These are phyloP conservation scores for Aphanocladium album DNA, from an alignment of 2,329 filamentous ascomycete species.

Conservation along the genomic window DNA sequence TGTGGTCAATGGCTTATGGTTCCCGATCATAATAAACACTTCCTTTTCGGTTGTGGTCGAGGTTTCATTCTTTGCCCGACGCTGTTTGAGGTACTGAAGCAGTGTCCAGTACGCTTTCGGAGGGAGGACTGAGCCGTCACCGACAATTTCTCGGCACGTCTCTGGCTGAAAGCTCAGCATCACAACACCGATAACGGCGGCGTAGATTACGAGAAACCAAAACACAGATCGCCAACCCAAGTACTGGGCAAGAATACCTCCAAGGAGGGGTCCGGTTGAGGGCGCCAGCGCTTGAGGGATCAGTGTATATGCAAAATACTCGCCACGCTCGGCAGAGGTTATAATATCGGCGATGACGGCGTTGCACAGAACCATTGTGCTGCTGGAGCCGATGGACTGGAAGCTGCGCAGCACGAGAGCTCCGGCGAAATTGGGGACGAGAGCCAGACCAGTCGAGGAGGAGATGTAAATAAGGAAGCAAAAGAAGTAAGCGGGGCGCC, in stretches of 20 bases:
- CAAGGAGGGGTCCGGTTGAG: slow-evolving; percentile 50
- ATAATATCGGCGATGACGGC: slow-evolving; percentile 60
- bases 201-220: slow-evolving; percentile 53
- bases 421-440: slow-evolving; percentile 43
- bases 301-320: slow-evolving; percentile 50
- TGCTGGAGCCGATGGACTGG: slow-evolving; percentile 53
- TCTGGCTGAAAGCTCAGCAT: slow-evolving; percentile 49
- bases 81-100: slow-evolving; percentile 23
- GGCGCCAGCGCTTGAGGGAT: slow-evolving; percentile 44
- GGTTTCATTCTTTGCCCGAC: slow-evolving; percentile 14
- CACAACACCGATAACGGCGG: slow-evolving; percentile 34
- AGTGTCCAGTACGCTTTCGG: slow-evolving; percentile 32
- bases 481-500: slow-evolving; percentile 48
- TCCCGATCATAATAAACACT: not conserved
- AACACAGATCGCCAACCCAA: slow-evolving; percentile 57
- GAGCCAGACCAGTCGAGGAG: slow-evolving; percentile 48
- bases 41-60: not conserved
- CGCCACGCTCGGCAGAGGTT: slow-evolving; percentile 56
- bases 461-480: slow-evolving; percentile 49
- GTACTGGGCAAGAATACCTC: slow-evolving; percentile 51
- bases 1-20: slow-evolving; percentile 15
- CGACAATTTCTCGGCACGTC: slow-evolving; percentile 44
- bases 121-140: slow-evolving; percentile 44
- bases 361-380: slow-evolving; percentile 51
- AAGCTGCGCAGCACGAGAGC: slow-evolving; percentile 50